A percentile compares a stretch with the other conserved stretches of the same genome.
phyloP scores from a whole-genome alignment of 257 asterid genomes.

The Nicotiana obtusifolia region DNA sequence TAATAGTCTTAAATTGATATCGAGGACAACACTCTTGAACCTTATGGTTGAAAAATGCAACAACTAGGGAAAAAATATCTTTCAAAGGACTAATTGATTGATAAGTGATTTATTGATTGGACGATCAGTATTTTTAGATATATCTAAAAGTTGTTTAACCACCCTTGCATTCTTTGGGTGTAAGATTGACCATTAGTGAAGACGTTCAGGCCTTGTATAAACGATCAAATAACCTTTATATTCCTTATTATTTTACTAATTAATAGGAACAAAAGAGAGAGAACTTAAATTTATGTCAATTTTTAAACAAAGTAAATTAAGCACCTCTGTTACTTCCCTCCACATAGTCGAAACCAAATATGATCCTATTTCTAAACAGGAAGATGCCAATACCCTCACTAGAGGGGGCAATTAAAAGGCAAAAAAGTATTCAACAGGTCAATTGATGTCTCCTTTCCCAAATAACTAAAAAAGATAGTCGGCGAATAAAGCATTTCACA shows the following conservation, averaged over 20 bases:
- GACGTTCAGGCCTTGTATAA: no score
- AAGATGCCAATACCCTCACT: neutral
- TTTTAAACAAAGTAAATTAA: no score
- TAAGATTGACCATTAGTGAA: no score
- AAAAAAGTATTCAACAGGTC: neutral
- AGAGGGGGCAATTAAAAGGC: neutral
- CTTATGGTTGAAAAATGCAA: no score
- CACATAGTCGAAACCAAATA: conserved; percentile 1
- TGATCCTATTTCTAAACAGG: conserved; percentile 1
- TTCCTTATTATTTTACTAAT: no score
- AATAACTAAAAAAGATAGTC: no score
- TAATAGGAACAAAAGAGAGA: neutral
- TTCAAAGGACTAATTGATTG: neutral
- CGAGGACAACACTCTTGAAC: no score
- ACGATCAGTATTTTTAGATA: neutral
- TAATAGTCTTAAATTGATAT: no score
- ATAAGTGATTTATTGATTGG: neutral
- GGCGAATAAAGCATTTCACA: no score
- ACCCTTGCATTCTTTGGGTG: no score
- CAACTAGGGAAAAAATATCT: no score
- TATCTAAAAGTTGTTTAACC: no score
- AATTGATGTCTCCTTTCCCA: neutral
- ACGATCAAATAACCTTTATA: neutral
- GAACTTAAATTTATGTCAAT: neutral
- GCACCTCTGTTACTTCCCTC: neutral